A percentile compares a stretch with the other conserved stretches of the same genome.
Evolutionary conservation across 2,329 filamentous ascomycete species (phyloP).

Genomic region (Arthrobotrys sphaeroides): DNA sequence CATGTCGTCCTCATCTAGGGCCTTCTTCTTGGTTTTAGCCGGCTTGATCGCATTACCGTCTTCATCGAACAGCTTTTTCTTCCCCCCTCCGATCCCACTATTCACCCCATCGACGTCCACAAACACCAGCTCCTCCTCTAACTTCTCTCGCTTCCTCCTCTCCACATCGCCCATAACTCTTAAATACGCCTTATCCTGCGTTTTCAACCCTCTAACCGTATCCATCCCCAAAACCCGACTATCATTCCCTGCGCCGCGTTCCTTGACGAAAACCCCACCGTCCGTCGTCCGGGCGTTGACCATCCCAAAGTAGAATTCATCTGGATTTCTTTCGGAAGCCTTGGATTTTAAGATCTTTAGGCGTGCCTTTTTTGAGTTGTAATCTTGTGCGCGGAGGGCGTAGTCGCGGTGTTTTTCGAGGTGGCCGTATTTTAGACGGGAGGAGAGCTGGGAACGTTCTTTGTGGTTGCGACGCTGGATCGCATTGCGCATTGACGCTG

Average conservation of each 20-base stretch:
- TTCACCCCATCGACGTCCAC: conserved; percentile 57
- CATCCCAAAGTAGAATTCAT: conserved; percentile 79
- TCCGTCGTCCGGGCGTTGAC: conserved; percentile 69
- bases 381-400: conserved; percentile 72
- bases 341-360: conserved; percentile 71
- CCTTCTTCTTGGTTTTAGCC: conserved; percentile 17
- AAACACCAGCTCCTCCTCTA: conserved; percentile 68
- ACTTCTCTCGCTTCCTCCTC: conserved; percentile 67
- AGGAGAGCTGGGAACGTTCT: conserved; percentile 86
- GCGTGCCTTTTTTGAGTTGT: conserved; percentile 72
- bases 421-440: conserved; percentile 85
- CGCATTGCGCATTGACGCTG: conserved; percentile 72
- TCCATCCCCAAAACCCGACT: conserved; percentile 65
- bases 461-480: conserved; percentile 83
- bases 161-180: conserved; percentile 71
- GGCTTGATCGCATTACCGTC: conserved; percentile 52
- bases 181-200: conserved; percentile 74
- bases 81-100: conserved; percentile 52
- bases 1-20: conserved; percentile 56
- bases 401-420: conserved; percentile 82
- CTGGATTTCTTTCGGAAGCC: conserved; percentile 73
- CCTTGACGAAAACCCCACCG: conserved; percentile 63
- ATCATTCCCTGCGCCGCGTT: conserved; percentile 61
- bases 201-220: conserved; percentile 72
- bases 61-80: conserved; percentile 60